Base-by-base conservation (phyloP, 164 flowering plant genomes). In the Chloranthus sessilifolius region DNA sequence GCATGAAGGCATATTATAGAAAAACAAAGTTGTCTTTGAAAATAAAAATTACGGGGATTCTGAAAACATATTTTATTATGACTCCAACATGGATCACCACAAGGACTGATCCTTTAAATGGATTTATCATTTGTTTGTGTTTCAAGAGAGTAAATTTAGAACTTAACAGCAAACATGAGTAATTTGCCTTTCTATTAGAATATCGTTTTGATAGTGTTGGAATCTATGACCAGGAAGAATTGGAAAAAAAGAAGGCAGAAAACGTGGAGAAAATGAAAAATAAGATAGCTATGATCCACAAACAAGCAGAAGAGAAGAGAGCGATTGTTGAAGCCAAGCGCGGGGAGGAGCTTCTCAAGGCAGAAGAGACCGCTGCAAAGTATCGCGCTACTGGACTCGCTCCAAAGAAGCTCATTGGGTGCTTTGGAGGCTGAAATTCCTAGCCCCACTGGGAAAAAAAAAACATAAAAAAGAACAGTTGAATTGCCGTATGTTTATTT, bases 171-270 rank as follows among this genome's bases (percentile, higher is more conserved):
- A n/a, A n/a, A n/a, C n/a, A n/a, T n/a, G n/a, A n/a, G n/a, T n/a
- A n/a, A n/a, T n/a, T n/a, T n/a, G n/a, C n/a, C n/a, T n/a, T n/a
- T n/a, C n/a, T n/a, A n/a, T n/a, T n/a, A n/a, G n/a, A n/a, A n/a
- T n/a, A n/a, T n/a, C n/a, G n/a, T n/a, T n/a, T n/a, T n/a, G n/a
- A n/a, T n/a, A n/a, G n/a, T n/a, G n/a, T n/a, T n/a, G n/a, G n/a
- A n/a, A 15, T 26, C 21, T 7, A 19, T 7, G 31, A 30, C 4
- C 66, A 91, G 98, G 90, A 91, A 59, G n/a, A 69, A 29, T 52
- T 85, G 59, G 96, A 91, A 78, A 83, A 72, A 75, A 63, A 75
- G 72, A 91, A 88, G 60, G 96, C 94, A 20, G 82, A 67, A 30
- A 74, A 82, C 37, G 71, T 46, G 1, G 98, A 88, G 80, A 74